Evolutionary conservation across 2,329 filamentous ascomycete genomes (phyloP), one percentile per base, ranked within the genome.

Genomic region (Hypoxylon sp.): DNA sequence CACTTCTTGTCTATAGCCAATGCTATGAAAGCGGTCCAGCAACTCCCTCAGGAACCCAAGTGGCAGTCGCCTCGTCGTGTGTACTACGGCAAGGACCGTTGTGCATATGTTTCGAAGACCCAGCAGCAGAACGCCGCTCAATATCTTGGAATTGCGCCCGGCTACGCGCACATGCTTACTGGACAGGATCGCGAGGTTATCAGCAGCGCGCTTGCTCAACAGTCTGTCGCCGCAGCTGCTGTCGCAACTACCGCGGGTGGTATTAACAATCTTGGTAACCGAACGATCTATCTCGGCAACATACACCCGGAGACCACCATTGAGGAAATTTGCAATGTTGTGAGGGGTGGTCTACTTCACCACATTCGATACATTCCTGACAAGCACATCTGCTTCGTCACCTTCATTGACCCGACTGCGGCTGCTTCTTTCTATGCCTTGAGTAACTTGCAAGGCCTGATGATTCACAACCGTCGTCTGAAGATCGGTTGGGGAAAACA

Each of bases 401-500:
- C 94, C 1, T 99, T 99, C 75, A 97, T 99, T 71, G 94, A 99
- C 68, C 94, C 94, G 6, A 99, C 94, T 16, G 95, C 94, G 3
- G 94, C 94, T 16, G 94, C 94, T 29, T 97, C 93, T 1, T 99
- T 99, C 78, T 99, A 97, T 66, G 94, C 94, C 30, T 78, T 99
- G 53, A 97, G 92, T 81, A 97, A 97, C 74, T 79, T 99, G 19
- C 94, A 99, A 71, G 94, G 94, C 16, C 78, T 99, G 60, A 99
- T 99, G 94, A 99, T 99, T 65, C 94, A 99, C 77, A 99, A 99
- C 75, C 86, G 94, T 59, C 87, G 94, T 43, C 79, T 99, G 62
- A 99, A 99, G 82, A 97, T 99, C 70, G 94, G 94, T 61, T 99
- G 94, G 94, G 94, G 94, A 60, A 99, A 99, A 80, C 94, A 99